These are phyloP conservation scores for Rhizopogon salebrosus DNA, from an alignment of 768 basidiomycete genomes.

Conservation along the genomic window DNA sequence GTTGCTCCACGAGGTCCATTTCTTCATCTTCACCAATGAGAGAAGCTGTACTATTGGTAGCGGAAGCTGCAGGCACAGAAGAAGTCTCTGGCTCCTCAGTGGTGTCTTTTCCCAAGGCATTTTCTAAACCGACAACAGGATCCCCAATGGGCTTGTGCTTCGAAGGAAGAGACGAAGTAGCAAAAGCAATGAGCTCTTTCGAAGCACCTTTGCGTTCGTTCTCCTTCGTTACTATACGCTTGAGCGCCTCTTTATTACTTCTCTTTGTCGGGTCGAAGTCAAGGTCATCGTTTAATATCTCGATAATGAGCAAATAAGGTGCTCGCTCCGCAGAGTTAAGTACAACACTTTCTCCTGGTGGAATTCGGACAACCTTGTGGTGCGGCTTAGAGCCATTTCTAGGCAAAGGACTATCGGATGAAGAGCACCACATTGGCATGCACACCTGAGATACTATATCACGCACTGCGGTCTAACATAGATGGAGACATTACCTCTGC, in stretches of 20 bases:
- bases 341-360: conserved; percentile 95
- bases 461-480: conserved; percentile 3
- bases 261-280: conserved; percentile 87
- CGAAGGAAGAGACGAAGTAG: conserved; percentile 6
- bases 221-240: conserved; percentile 68
- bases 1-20: conserved; percentile 94
- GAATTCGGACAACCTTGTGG: conserved; percentile 94
- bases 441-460: conserved; percentile 50
- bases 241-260: conserved; percentile 81
- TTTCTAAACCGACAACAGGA: conserved; percentile 23
- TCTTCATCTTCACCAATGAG: conserved; percentile 64
- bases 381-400: conserved; percentile 55
- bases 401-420: conserved; percentile 50
- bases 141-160: conserved; percentile 19
- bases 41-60: conserved; percentile 15
- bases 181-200: conserved; percentile 47
- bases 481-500: conserved; percentile 64
- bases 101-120: conserved; percentile 25
- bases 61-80: conserved; percentile 15
- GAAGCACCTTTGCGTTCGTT: conserved; percentile 54
- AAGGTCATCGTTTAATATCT: conserved; percentile 84
- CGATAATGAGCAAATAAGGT: conserved; percentile 88
- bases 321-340: conserved; percentile 96
- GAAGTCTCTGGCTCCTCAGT: conserved; percentile 17
- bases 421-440: conserved; percentile 84